phyloP scores from a whole-genome alignment of 116 monocot genomes.

The Cymodocea nodosa region DNA sequence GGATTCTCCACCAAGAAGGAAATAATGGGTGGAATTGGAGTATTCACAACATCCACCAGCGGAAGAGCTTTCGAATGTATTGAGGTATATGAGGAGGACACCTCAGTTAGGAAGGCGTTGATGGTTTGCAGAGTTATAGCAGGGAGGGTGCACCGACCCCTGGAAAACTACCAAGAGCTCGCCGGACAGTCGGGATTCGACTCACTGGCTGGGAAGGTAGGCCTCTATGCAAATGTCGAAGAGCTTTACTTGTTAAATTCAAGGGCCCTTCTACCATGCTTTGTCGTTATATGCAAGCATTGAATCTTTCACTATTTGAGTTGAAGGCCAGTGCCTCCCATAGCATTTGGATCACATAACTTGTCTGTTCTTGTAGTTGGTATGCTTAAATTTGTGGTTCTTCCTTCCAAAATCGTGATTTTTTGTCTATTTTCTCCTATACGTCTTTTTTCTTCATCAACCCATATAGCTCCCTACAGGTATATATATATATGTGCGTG shows the following conservation, averaged over 20 bases:
- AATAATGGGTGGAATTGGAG: slow-evolving; percentile 44
- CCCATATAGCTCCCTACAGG: neutral
- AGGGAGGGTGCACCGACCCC: slow-evolving; percentile 73
- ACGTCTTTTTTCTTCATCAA: neutral
- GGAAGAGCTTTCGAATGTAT: slow-evolving; percentile 58
- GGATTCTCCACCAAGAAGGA: slow-evolving; percentile 51
- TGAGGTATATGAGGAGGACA: slow-evolving; percentile 23
- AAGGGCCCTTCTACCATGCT: slow-evolving; percentile 73
- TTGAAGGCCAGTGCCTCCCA: neutral
- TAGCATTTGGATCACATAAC: neutral
- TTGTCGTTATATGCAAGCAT: slow-evolving; percentile 75
- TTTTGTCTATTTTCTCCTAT: too few relatives aligned
- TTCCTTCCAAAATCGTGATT: too few relatives aligned
- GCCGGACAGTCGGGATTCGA: slow-evolving; percentile 68
- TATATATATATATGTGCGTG: too few relatives aligned
- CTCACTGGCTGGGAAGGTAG: slow-evolving; percentile 74
- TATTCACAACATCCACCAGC: slow-evolving; percentile 86
- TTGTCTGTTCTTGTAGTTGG: neutral
- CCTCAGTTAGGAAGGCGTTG: slow-evolving; percentile 41
- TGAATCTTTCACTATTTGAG: slow-evolving; percentile 17
- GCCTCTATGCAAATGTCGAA: slow-evolving; percentile 67
- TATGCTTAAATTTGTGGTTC: neutral
- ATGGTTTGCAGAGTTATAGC: slow-evolving; percentile 89
- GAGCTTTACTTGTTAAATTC: slow-evolving; percentile 89
- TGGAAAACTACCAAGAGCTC: slow-evolving; percentile 64